These are phyloP conservation scores for Byssochlamys sp. DNA, from an alignment of 2,329 filamentous ascomycete species.

Conservation along the genomic window DNA sequence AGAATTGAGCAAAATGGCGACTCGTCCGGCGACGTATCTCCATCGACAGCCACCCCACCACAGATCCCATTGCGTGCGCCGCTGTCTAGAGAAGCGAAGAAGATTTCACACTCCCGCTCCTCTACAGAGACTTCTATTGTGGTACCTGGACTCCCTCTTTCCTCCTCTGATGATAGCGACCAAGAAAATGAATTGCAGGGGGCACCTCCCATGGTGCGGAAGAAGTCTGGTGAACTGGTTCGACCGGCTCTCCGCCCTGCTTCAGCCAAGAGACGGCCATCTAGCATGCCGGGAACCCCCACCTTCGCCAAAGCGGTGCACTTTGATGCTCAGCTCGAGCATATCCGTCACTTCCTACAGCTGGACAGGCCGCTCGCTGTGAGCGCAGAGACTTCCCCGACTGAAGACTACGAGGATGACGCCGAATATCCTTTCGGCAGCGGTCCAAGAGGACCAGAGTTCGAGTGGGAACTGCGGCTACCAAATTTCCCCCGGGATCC, in stretches of 20 bases:
- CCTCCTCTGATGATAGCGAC: slow-evolving; percentile 35
- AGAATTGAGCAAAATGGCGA: slow-evolving; percentile 4
- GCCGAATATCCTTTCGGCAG: slow-evolving; percentile 73
- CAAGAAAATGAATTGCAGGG: slow-evolving; percentile 56
- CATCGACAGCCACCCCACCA: slow-evolving; percentile 6
- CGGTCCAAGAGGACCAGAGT: slow-evolving; percentile 42
- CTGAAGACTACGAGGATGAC: slow-evolving; percentile 78
- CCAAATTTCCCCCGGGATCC: slow-evolving; percentile 70
- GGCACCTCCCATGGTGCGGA: slow-evolving; percentile 77
- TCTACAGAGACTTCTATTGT: slow-evolving; percentile 47
- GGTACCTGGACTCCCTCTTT: slow-evolving; percentile 33
- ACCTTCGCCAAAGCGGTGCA: slow-evolving; percentile 96
- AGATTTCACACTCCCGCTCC: slow-evolving; percentile 53
- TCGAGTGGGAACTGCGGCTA: slow-evolving; percentile 79
- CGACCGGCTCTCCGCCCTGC: slow-evolving; percentile 76
- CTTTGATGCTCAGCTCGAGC: slow-evolving; percentile 91
- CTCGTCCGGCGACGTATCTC: slow-evolving; percentile 2
- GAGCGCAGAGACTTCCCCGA: slow-evolving; percentile 84
- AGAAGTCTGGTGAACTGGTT: slow-evolving; percentile 96
- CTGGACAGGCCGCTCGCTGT: slow-evolving; percentile 92
- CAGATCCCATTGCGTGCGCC: slow-evolving; percentile 27
- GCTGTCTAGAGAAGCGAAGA: slow-evolving; percentile 47
- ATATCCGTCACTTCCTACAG: slow-evolving; percentile 89
- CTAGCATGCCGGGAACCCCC: slow-evolving; percentile 93
- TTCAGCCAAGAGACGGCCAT: slow-evolving; percentile 66